These are phyloP conservation scores for Boletus rubroflammeus DNA, from an alignment of 768 basidiomycete species.

Conservation along the genomic window DNA sequence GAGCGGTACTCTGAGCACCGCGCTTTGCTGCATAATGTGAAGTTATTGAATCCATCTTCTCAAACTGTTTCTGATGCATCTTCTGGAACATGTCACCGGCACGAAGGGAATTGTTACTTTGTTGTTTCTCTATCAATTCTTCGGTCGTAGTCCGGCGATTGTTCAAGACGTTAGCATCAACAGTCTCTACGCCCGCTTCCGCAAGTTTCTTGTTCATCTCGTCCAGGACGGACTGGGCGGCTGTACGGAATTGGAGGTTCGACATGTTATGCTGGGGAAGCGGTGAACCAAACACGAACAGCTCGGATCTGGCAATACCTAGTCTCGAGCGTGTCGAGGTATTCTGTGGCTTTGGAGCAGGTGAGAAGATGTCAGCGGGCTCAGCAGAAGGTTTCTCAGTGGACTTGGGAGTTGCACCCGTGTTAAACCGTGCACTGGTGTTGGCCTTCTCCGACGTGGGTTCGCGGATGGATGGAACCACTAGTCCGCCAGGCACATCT, in stretches of 20 bases:
- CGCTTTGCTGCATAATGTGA: conserved; percentile 47
- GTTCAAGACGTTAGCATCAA: conserved; percentile 45
- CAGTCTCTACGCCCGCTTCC: conserved; percentile 49
- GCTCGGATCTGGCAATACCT: conserved; percentile 31
- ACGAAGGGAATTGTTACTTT: conserved; percentile 23
- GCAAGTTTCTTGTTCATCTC: conserved; percentile 79
- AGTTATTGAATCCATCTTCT: conserved; percentile 75
- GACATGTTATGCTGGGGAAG: conserved; percentile 59
- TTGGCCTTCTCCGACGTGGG: conserved; percentile 21
- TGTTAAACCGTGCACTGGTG: conserved; percentile 12
- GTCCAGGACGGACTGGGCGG: conserved; percentile 67
- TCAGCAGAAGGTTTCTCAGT: conserved; percentile 32
- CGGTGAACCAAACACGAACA: conserved; percentile 79
- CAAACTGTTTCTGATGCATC: conserved; percentile 61
- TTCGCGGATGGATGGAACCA: conserved; percentile 13
- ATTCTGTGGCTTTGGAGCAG: conserved; percentile 26
- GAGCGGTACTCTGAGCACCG: conserved; percentile 18
- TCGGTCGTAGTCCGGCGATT: conserved; percentile 18
- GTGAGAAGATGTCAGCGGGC: conserved; percentile 41
- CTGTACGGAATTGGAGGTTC: conserved; percentile 61
- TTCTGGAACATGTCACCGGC: conserved; percentile 47
- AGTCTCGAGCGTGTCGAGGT: conserved; percentile 22
- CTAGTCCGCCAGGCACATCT: conserved; percentile 36
- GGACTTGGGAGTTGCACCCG: conserved; percentile 24
- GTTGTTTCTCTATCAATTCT: conserved; percentile 2